Percentiles rank a stretch among this genome's conserved stretches.
Evolutionary conservation across 768 basidiomycete species (phyloP).

Genomic region (Lentinula edodes): DNA sequence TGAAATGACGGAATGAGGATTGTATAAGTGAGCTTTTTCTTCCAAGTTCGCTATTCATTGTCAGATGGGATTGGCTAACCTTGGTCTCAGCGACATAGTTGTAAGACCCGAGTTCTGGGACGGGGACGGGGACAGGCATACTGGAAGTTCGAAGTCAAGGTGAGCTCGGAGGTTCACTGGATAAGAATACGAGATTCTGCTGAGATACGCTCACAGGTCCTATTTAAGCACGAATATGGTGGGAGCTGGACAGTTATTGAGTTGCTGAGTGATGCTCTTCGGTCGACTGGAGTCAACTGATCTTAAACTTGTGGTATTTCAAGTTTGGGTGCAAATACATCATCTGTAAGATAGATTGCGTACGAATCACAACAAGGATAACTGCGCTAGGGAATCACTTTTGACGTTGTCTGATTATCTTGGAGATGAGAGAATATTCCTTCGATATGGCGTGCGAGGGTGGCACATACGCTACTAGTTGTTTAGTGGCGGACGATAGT

Average conservation of each 20-base stretch:
- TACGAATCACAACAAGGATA: not conserved
- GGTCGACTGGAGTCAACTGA: not conserved
- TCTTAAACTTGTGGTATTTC: not conserved
- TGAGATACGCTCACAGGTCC: not conserved
- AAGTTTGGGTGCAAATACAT: not conserved
- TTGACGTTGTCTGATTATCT: not conserved
- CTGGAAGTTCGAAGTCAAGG: not conserved
- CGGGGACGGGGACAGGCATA: conserved; percentile 29
- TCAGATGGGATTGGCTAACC: conserved; percentile 11
- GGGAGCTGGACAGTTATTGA: not conserved
- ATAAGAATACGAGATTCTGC: not conserved
- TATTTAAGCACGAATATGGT: not conserved
- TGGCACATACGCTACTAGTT: not conserved
- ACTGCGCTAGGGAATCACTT: not conserved
- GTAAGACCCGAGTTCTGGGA: conserved; percentile 33
- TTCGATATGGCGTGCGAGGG: not conserved
- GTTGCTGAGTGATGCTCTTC: not conserved
- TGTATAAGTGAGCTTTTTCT: not conserved
- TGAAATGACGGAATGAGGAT: conserved; percentile 10
- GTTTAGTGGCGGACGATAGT: too few relatives aligned
- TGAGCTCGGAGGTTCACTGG: not conserved
- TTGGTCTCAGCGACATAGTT: conserved; percentile 36
- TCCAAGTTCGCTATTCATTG: not conserved
- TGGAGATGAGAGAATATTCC: not conserved
- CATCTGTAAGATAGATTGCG: not conserved